Conservation (phyloP, 192 early-diverging fungal genomes). For the Backusella australiensis region DNA sequence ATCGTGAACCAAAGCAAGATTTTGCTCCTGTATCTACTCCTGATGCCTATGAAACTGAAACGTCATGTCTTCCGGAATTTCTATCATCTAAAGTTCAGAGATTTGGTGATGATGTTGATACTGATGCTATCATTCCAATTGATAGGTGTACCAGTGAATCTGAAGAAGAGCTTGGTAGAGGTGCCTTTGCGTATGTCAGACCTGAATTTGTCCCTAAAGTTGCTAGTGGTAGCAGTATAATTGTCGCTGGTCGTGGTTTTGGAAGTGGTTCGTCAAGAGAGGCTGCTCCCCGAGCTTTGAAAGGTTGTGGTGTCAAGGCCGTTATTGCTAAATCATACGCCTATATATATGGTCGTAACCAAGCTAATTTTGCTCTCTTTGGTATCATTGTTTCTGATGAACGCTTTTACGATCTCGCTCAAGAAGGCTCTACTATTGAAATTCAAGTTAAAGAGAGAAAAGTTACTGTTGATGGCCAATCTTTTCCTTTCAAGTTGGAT, state of each 20-base stretch:
- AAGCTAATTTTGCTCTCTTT: conserved; percentile 80
- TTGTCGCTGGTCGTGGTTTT: conserved; percentile 72
- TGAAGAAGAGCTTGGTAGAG: conserved; percentile 67
- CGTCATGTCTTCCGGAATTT: neutral
- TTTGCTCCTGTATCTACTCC: neutral
- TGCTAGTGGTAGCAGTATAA: conserved; percentile 62
- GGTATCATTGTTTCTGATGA: conserved; percentile 74
- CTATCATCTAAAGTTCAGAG: conserved; percentile 68
- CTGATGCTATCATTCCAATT: conserved; percentile 70
- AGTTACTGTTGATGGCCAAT: conserved; percentile 2
- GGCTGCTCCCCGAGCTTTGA: conserved; percentile 74
- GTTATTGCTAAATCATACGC: conserved; percentile 82
- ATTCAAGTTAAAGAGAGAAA: conserved; percentile 66
- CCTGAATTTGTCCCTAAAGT: conserved; percentile 71
- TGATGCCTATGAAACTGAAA: neutral
- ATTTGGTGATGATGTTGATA: conserved; percentile 77
- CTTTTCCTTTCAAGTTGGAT: conserved; percentile 26
- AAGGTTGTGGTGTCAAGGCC: conserved; percentile 63
- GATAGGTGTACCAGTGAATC: conserved; percentile 48
- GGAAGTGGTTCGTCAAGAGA: conserved; percentile 78
- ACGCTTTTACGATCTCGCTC: conserved; percentile 69
- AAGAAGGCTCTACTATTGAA: conserved; percentile 69
- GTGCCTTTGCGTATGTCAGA: conserved; percentile 71
- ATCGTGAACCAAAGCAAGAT: neutral
- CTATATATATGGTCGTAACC: conserved; percentile 82